A percentile compares a stretch with the other conserved stretches of the same genome.
Conservation (phyloP, 1,284 basidiomycete species). For the Melanopsichium pennsylvanicum region DNA sequence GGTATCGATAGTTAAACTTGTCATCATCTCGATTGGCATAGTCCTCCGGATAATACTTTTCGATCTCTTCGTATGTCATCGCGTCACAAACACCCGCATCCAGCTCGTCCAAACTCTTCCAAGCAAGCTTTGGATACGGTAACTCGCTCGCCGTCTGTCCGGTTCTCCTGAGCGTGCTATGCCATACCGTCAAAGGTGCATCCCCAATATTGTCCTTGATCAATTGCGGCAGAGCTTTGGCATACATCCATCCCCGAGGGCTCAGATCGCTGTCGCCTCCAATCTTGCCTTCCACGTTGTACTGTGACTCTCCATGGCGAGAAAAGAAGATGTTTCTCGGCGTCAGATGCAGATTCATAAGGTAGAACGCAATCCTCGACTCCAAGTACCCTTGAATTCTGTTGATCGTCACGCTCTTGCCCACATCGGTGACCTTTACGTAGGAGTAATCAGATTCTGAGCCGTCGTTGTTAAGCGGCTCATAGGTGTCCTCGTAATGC, state of each 20-base stretch:
- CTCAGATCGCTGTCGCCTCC: constrained; percentile 93
- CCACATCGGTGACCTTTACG: constrained; percentile 67
- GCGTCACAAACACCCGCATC: constrained; percentile 99
- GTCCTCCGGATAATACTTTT: constrained; percentile 92
- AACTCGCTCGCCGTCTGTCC: constrained; percentile 86
- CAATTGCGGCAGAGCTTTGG: constrained; percentile 82
- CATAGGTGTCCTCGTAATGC: constrained; percentile 94
- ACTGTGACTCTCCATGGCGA: constrained; percentile 95
- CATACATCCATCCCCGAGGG: constrained; percentile 83
- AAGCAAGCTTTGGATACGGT: constrained; percentile 90
- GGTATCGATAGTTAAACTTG: constrained; percentile 98
- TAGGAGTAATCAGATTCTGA: constrained; percentile 75
- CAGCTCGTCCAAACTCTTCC: constrained; percentile 97
- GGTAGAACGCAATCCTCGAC: constrained; percentile 94
- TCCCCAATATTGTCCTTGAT: constrained; percentile 91
- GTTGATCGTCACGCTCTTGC: constrained; percentile 61
- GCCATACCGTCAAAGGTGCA: constrained; percentile 92
- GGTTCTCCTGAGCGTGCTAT: constrained; percentile 89
- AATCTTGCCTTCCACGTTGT: constrained; percentile 94
- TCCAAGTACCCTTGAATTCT: constrained; percentile 80
- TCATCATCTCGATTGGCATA: constrained; percentile 98
- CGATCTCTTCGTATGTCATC: constrained; percentile 99
- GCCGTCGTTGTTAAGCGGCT: constrained; percentile 74
- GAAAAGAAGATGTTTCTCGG: constrained; percentile 97
- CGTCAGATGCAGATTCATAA: constrained; percentile 98